Conservation (phyloP, 345 rosid species). For the Lenwebbia sp. region DNA sequence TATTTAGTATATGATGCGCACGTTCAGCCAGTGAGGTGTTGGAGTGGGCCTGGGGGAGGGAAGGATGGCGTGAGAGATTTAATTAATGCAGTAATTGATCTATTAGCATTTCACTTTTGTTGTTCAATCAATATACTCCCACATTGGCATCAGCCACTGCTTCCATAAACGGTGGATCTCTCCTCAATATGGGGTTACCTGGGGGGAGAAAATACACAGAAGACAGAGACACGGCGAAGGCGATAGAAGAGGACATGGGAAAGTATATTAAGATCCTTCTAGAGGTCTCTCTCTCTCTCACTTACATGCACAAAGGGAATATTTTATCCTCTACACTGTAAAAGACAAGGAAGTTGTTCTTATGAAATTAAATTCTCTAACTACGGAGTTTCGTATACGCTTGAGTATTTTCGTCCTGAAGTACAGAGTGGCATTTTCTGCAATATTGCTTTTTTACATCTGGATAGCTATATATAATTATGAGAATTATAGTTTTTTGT, state of each 20-base stretch:
- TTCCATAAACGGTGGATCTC: conserved; percentile 84
- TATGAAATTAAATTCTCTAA: background rate
- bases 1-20: conserved; percentile 63
- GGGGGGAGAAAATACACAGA: conserved; percentile 68
- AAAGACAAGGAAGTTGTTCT: background rate
- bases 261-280: conserved; percentile 67
- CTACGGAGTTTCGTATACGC: background rate
- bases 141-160: conserved; percentile 70
- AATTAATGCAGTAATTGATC: conserved; percentile 64
- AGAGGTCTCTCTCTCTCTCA: conserved; percentile 42
- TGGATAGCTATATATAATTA: background rate
- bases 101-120: conserved; percentile 87
- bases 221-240: conserved; percentile 56
- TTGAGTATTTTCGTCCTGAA: background rate
- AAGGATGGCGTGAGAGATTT: conserved; percentile 76
- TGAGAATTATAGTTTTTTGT: background rate
- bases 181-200: conserved; percentile 80
- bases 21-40: conserved; percentile 68
- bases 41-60: conserved; percentile 93
- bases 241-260: conserved; percentile 87
- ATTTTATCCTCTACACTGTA: background rate
- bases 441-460: background rate
- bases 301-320: background rate
- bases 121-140: conserved; percentile 67
- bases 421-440: background rate